Evolutionary conservation across 2,329 filamentous ascomycete species (phyloP).

Genomic region (Neurospora sp.): DNA sequence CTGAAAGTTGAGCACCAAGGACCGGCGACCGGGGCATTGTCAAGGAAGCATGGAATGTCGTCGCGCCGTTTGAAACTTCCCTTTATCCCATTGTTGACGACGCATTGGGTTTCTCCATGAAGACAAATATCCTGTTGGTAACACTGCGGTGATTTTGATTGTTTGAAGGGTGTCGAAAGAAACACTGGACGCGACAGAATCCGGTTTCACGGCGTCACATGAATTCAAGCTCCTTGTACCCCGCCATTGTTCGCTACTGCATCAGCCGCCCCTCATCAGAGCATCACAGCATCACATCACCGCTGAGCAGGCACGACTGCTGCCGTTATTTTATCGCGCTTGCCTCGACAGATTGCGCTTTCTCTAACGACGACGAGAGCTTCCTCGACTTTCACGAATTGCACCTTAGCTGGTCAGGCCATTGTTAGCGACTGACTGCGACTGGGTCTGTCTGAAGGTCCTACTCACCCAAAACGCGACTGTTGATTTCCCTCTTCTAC

Average conservation of each 20-base stretch:
- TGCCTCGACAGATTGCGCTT: neutral
- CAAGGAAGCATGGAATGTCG: neutral
- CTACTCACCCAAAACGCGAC: neutral
- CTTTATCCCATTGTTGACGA: neutral
- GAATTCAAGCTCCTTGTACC: neutral
- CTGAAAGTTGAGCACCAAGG: neutral
- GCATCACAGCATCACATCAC: neutral
- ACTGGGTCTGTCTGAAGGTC: neutral
- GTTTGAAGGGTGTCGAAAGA: neutral
- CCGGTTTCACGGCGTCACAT: neutral
- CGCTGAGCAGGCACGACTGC: neutral
- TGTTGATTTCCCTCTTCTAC: neutral
- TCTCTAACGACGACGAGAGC: neutral
- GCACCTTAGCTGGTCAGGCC: neutral
- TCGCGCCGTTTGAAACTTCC: neutral
- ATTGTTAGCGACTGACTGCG: neutral
- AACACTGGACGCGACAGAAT: neutral
- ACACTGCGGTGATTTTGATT: neutral
- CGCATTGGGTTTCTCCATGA: neutral
- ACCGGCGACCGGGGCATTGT: neutral
- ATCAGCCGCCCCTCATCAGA: neutral
- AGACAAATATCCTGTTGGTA: neutral
- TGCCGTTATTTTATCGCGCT: neutral
- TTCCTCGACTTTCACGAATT: neutral
- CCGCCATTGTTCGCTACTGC: neutral